These are phyloP conservation scores for Bruguiera hainesii DNA, from an alignment of 441 rosid species.

Conservation along the genomic window DNA sequence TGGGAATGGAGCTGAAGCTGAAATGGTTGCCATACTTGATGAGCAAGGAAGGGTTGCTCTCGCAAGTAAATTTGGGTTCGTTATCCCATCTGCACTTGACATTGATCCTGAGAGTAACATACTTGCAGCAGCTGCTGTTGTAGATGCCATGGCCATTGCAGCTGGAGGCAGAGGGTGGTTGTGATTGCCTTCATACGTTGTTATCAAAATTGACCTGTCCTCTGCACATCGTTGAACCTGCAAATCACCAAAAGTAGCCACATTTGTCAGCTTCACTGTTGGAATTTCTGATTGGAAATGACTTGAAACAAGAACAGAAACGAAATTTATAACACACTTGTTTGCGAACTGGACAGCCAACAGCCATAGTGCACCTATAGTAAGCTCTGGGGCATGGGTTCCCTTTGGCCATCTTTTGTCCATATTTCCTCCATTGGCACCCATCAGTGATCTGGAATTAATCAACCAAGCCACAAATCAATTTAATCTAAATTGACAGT, in stretches of 20 bases:
- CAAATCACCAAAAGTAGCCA: not conserved
- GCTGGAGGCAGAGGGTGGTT: constrained; percentile 93
- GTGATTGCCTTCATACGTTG: constrained; percentile 93
- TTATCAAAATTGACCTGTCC: constrained; percentile 66
- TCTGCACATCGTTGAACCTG: constrained; percentile 98
- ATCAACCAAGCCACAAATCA: not conserved
- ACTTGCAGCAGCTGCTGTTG: constrained; percentile 77
- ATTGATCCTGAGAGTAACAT: constrained; percentile 93
- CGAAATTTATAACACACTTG: constrained; percentile 44
- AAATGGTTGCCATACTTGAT: constrained; percentile 63
- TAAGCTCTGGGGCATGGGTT: constrained; percentile 94
- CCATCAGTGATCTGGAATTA: constrained; percentile 69
- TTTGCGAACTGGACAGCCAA: constrained; percentile 85
- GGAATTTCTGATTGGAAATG: constrained; percentile 25
- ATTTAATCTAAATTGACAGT: no score
- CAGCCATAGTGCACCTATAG: constrained; percentile 89
- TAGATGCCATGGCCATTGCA: constrained; percentile 89
- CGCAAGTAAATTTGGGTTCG: constrained; percentile 72
- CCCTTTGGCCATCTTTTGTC: constrained; percentile 94
- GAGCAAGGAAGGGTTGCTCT: constrained; percentile 74
- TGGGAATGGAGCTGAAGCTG: constrained; percentile 76
- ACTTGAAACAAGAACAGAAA: constrained; percentile 32
- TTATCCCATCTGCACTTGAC: constrained; percentile 80
- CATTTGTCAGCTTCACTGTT: constrained; percentile 21
- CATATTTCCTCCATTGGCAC: constrained; percentile 77